Conservation (phyloP, 441 rosid species). For the Omphalea diandra region DNA sequence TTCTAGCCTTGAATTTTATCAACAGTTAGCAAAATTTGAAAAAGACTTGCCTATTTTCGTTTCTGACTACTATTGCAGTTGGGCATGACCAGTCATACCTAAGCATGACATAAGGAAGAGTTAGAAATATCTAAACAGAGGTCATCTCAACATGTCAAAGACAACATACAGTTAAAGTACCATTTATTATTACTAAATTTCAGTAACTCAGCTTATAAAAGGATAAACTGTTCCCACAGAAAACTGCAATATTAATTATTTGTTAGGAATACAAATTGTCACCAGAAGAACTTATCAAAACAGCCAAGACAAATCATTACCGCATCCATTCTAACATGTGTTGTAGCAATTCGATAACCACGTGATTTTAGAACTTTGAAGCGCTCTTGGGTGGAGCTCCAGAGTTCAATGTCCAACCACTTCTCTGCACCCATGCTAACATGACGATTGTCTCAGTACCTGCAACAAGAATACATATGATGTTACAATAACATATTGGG, state of each 20-base stretch:
- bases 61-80: slow-evolving; percentile 93
- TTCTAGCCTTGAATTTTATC: background rate
- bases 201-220: background rate
- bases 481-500: background rate
- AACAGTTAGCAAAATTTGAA: background rate
- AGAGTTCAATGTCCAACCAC: slow-evolving; percentile 95
- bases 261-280: background rate
- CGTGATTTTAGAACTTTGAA: slow-evolving; percentile 67
- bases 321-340: slow-evolving; percentile 81
- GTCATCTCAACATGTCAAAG: background rate
- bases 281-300: background rate
- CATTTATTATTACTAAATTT: background rate
- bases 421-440: slow-evolving; percentile 99
- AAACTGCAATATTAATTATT: background rate
- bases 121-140: background rate
- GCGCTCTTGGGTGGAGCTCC: slow-evolving; percentile 77
- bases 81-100: slow-evolving; percentile 96
- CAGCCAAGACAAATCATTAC: slow-evolving; percentile 37
- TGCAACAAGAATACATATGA: slow-evolving; percentile 29
- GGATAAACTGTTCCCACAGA: background rate
- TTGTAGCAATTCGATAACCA: slow-evolving; percentile 78
- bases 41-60: slow-evolving; percentile 65
- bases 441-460: slow-evolving; percentile 86
- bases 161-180: background rate
- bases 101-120: slow-evolving; percentile 10